Evolutionary conservation across 176 grass and related monocot species (phyloP).

Genomic region (Coix lacrymajobi): DNA sequence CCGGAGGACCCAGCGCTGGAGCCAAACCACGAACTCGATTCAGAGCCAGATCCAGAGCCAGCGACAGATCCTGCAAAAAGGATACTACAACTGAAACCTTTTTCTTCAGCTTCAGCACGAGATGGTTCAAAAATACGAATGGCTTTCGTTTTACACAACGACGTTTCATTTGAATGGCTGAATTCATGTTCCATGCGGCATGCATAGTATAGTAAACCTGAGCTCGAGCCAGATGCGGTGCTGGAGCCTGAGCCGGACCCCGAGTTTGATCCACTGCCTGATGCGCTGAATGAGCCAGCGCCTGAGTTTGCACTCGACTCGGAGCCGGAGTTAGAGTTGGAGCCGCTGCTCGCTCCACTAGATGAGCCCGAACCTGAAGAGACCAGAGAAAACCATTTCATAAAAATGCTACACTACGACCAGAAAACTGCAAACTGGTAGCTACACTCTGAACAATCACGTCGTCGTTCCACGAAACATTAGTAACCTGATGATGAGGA

Average conservation of each 20-base stretch:
- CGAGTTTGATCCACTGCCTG: slow-evolving; percentile 15
- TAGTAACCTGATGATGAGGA: slow-evolving; percentile 26
- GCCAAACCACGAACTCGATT: neutral
- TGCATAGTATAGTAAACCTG: neutral
- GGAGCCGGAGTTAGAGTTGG: slow-evolving; percentile 20
- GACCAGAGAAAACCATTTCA: neutral
- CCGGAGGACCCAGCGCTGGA: slow-evolving; percentile 11
- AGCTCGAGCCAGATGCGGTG: too few species aligned
- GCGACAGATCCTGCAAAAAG: neutral
- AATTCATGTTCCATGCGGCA: neutral
- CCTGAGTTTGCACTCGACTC: slow-evolving; percentile 22
- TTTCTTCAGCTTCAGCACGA: neutral
- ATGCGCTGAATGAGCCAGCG: slow-evolving; percentile 21
- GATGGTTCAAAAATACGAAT: neutral
- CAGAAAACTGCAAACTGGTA: neutral
- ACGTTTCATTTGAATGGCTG: neutral
- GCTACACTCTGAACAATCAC: neutral
- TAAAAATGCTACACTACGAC: neutral
- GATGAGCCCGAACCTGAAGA: slow-evolving; percentile 13
- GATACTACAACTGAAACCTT: too few species aligned
- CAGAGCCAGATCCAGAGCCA: slow-evolving; percentile 2
- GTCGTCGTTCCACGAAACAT: neutral
- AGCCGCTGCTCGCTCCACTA: slow-evolving; percentile 15
- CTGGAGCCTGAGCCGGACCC: slow-evolving; percentile 5
- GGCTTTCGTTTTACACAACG: neutral